A percentile compares a stretch with the other conserved stretches of the same genome.
Evolutionary conservation across 495 filamentous ascomycete genomes (phyloP).

Genomic region (Ramalina intermedia): DNA sequence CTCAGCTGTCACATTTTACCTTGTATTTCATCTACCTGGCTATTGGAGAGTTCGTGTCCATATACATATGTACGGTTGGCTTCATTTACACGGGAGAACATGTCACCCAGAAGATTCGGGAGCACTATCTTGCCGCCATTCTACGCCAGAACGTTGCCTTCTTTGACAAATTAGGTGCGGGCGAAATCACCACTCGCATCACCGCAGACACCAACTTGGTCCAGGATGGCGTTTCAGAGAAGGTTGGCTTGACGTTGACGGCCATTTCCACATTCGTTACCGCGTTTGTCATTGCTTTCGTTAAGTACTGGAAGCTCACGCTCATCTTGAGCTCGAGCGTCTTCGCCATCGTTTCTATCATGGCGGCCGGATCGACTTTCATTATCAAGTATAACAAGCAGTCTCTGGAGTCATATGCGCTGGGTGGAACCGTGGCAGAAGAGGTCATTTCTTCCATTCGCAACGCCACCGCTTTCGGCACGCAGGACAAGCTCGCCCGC

Average conservation of each 20-base stretch:
- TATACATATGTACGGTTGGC: constrained; percentile 71
- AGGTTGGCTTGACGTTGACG: constrained; percentile 19
- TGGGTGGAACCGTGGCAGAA: constrained; percentile 79
- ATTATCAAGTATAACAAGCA: constrained; percentile 69
- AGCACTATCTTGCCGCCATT: constrained; percentile 21
- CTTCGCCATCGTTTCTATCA: constrained; percentile 16
- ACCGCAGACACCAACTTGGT: constrained; percentile 26
- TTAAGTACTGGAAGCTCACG: constrained; percentile 25
- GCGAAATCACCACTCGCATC: constrained; percentile 25
- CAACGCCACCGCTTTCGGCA: constrained; percentile 86
- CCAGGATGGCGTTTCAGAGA: constrained; percentile 30
- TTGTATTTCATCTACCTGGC: constrained; percentile 87
- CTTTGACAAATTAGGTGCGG: constrained; percentile 24
- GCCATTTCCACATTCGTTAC: constrained; percentile 21
- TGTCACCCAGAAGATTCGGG: constrained; percentile 22
- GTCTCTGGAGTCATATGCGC: constrained; percentile 62
- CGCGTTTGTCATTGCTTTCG: constrained; percentile 24
- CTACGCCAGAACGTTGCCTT: constrained; percentile 29
- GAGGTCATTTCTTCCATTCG: constrained; percentile 90
- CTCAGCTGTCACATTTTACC: constrained; percentile 47
- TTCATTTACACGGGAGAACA: constrained; percentile 94
- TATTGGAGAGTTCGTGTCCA: constrained; percentile 66
- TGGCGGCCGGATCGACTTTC: constrained; percentile 36
- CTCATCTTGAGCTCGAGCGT: constrained; percentile 20
- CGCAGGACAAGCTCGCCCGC: constrained; percentile 71